These are phyloP conservation scores for Phallus indusiatus DNA, from an alignment of 768 basidiomycete species.

Conservation along the genomic window DNA sequence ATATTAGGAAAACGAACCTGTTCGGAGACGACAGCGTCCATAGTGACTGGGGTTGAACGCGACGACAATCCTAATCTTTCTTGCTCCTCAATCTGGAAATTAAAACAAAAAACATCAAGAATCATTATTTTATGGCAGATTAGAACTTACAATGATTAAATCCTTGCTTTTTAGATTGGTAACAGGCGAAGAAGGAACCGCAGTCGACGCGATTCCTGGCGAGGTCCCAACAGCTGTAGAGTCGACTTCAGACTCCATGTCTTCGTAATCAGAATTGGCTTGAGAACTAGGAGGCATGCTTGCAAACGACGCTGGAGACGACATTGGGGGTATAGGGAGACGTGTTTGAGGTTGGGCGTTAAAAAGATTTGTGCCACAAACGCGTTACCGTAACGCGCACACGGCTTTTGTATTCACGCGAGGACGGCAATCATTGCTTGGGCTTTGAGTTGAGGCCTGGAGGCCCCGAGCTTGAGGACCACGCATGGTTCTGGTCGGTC, in stretches of 20 bases:
- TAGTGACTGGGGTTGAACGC: background rate
- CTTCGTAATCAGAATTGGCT: background rate
- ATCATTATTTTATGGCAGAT: background rate
- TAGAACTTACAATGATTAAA: background rate
- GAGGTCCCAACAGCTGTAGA: background rate
- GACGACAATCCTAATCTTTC: background rate
- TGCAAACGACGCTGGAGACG: background rate
- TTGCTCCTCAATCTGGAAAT: background rate
- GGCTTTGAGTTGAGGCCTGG: too few species aligned
- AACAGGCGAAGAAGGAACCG: conserved; percentile 4
- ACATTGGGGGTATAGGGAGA: background rate
- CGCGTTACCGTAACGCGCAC: conserved; percentile 8
- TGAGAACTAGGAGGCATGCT: background rate
- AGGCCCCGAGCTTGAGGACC: too few species aligned
- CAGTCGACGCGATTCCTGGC: background rate
- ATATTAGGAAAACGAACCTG: background rate
- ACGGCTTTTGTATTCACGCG: too few species aligned
- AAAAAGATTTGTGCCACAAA: background rate
- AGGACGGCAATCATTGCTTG: background rate
- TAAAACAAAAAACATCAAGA: background rate
- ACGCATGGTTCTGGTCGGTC: too few species aligned
- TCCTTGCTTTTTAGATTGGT: background rate
- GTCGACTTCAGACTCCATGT: background rate
- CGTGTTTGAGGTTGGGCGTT: background rate
- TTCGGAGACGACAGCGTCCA: background rate